These are phyloP conservation scores for Claviceps quebecensis DNA, from an alignment of 2,329 filamentous ascomycete species.

Conservation along the genomic window DNA sequence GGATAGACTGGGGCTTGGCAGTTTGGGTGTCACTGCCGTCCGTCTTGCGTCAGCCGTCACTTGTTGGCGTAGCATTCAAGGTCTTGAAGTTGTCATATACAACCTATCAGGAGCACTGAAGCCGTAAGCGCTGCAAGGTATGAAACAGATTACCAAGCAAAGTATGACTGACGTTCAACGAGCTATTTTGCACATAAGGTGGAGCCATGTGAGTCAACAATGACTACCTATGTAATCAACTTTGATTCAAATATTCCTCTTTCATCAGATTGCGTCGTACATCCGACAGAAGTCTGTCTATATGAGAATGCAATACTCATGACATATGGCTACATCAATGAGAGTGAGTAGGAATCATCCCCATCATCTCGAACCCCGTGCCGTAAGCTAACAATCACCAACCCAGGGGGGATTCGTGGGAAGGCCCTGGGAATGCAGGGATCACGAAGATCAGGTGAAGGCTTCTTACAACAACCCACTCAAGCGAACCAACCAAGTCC, in stretches of 20 bases:
- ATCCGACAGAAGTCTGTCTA: background rate
- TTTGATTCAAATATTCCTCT: too few species aligned
- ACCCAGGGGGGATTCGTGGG: constrained; percentile 14
- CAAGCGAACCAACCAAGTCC: constrained; percentile 29
- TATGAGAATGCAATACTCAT: background rate
- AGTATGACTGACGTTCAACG: too few species aligned
- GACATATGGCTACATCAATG: background rate
- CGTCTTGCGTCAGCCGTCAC: background rate
- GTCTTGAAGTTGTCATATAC: background rate
- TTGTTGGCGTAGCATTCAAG: background rate
- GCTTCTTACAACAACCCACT: constrained; percentile 33
- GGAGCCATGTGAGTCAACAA: too few species aligned
- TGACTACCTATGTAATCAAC: too few species aligned
- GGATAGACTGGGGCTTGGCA: background rate
- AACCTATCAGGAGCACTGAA: too few species aligned
- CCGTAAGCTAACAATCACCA: background rate
- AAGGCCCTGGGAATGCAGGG: constrained; percentile 36
- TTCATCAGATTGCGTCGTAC: too few species aligned
- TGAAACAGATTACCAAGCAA: too few species aligned
- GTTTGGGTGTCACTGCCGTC: background rate
- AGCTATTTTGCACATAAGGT: too few species aligned
- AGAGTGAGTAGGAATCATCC: background rate
- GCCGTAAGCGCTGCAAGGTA: too few species aligned
- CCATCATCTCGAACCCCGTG: background rate
- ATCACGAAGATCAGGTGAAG: constrained; percentile 37